Evolutionary conservation across 225 moss, liverwort and hornwort species (phyloP), one percentile per base, ranked within the genome.

Genomic region (Antitrichia curtipendula): DNA sequence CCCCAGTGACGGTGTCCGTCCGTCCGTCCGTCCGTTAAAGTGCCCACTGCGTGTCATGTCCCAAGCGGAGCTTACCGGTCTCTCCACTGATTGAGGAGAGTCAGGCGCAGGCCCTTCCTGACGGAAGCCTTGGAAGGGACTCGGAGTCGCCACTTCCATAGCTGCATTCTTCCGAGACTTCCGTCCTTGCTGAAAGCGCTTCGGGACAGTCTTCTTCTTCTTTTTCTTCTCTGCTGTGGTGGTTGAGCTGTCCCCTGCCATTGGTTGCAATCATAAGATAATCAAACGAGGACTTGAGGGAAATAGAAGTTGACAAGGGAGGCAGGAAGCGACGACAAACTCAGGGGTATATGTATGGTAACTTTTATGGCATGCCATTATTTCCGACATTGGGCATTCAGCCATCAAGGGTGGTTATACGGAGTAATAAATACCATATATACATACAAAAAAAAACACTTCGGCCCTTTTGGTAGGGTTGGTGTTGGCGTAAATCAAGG

Each of bases 381-480:
- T 78, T 78, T 77, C 54, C 77, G 56, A 56, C 77, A 56, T 24
- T 4, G 52, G 36, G 52, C 52, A 13, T 34, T 7, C 28, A 16
- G 70, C 5, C 69, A 41, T 70, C 25, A 7, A 70, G 40, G 1
- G 31, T 0, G 3, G 15, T 4, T 8, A 31, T n/a, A 22, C n/a
- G n/a, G 64, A 40, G 22, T 14, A 22, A 13, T n/a, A 45, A 8
- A 45, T 45, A 45, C 8, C 8, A 4, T 11, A 49, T 49, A 49
- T 49, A 50, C 15, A 45, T 3, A 16, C 2, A 47, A 71, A 28
- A 14, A 6, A 18, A 18, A 13, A 43, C 2, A 50, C 74, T 32
- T 7, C 20, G 1, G 50, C 19, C 74, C 50, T 74, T 32, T 21
- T 1, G 0, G 47, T 0, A 28, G 11, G 10, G 17, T 12, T n/a